Evolutionary conservation across 2,329 filamentous ascomycete species (phyloP).

Genomic region (Bipolaris gigantea): DNA sequence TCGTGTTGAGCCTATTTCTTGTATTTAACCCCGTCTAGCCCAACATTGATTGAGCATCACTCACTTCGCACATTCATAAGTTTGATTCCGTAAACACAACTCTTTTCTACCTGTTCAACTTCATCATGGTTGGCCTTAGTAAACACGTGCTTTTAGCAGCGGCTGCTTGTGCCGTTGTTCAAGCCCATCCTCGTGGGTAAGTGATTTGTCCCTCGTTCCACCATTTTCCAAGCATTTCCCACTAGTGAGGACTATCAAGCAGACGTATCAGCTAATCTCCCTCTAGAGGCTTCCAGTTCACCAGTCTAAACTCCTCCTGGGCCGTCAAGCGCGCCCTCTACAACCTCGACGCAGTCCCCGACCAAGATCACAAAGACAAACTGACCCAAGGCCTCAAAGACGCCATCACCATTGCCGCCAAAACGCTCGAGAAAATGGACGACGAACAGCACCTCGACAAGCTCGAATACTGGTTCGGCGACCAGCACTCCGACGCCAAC

Average conservation of each 20-base stretch:
- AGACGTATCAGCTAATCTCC: not conserved
- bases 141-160: not conserved
- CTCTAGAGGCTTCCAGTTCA: constrained; percentile 3
- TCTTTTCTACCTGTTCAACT: not conserved
- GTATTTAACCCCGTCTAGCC: not conserved
- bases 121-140: not conserved
- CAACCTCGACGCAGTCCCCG: constrained; percentile 3
- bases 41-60: not conserved
- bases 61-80: not conserved
- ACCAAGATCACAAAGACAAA: constrained; percentile 12
- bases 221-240: not conserved
- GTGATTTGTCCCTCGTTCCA: not conserved
- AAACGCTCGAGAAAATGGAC: constrained; percentile 12
- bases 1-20: not conserved
- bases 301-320: constrained; percentile 5
- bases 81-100: not conserved
- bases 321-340: constrained; percentile 8
- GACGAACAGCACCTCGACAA: constrained; percentile 7
- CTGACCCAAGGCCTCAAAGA: constrained; percentile 14
- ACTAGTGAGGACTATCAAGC: too few relatives aligned
- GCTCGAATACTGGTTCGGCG: constrained; percentile 3
- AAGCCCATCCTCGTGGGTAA: not conserved
- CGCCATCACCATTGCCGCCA: constrained; percentile 12
- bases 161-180: not conserved
- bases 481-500: constrained; percentile 6